Conservation (phyloP, 2,329 filamentous ascomycete genomes). For the Lachnellula arida region DNA sequence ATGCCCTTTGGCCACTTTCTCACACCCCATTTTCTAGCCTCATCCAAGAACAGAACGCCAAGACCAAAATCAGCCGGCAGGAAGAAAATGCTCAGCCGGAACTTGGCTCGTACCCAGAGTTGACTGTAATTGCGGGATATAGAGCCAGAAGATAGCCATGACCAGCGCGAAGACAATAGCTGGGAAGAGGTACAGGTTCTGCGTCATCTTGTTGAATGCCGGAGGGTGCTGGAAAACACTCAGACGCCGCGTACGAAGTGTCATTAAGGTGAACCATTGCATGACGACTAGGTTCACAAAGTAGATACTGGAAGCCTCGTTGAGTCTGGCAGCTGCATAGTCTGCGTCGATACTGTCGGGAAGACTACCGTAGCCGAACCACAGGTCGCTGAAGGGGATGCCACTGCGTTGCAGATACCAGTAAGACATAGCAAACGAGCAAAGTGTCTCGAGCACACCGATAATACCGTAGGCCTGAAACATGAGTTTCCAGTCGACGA, state of each 20-base stretch:
- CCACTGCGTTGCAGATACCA: slow-evolving; percentile 61
- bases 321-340: slow-evolving; percentile 49
- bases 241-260: slow-evolving; percentile 58
- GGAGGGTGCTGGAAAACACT: slow-evolving; percentile 71
- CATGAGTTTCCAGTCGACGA: slow-evolving; percentile 70
- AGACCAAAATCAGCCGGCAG: slow-evolving; percentile 68
- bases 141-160: slow-evolving; percentile 67
- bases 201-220: slow-evolving; percentile 56
- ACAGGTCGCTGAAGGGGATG: slow-evolving; percentile 59
- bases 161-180: slow-evolving; percentile 64
- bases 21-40: slow-evolving; percentile 59
- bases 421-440: slow-evolving; percentile 60
- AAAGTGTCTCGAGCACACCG: slow-evolving; percentile 57
- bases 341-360: slow-evolving; percentile 43
- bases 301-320: slow-evolving; percentile 51
- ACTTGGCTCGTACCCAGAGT: slow-evolving; percentile 58
- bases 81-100: slow-evolving; percentile 72
- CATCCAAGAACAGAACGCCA: slow-evolving; percentile 60
- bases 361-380: slow-evolving; percentile 61
- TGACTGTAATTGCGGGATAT: slow-evolving; percentile 60
- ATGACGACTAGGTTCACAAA: slow-evolving; percentile 78
- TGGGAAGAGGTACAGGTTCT: slow-evolving; percentile 66
- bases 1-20: slow-evolving; percentile 54
- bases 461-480: slow-evolving; percentile 69
- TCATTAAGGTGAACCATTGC: slow-evolving; percentile 73